Conservation (phyloP, 2,329 filamentous ascomycete genomes). For the Colletotrichum graminicola region DNA sequence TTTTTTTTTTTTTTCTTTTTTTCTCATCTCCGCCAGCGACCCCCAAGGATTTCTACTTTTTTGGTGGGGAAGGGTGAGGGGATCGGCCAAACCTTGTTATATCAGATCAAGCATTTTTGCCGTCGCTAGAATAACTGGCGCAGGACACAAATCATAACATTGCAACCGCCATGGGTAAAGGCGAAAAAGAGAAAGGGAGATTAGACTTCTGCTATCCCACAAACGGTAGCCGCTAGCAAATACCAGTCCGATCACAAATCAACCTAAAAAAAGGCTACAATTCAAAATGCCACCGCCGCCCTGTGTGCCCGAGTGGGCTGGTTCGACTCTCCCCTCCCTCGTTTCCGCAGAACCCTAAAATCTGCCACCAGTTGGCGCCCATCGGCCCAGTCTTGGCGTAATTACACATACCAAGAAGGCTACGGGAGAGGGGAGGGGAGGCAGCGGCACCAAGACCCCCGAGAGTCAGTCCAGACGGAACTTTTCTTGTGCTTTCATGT, state of each 20-base stretch:
- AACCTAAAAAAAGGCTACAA: not conserved
- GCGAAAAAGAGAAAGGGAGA: not conserved
- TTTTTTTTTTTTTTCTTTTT: too few relatives aligned
- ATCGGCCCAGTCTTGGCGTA: conserved; percentile 30
- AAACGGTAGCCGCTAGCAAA: not conserved
- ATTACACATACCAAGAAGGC: conserved; percentile 35
- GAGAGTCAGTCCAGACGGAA: not conserved
- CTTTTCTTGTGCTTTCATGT: not conserved
- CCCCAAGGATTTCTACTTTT: not conserved
- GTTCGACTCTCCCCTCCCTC: not conserved
- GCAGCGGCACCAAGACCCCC: conserved; percentile 27
- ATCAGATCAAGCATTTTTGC: not conserved
- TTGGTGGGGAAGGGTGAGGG: not conserved
- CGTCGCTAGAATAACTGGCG: too few relatives aligned
- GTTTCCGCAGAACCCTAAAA: not conserved
- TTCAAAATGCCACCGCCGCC: not conserved
- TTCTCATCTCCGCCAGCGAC: not conserved
- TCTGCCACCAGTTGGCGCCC: conserved; percentile 23
- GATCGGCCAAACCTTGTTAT: not conserved
- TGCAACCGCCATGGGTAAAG: too few relatives aligned
- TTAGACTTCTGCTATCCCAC: not conserved
- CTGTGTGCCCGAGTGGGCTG: not conserved
- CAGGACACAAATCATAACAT: not conserved
- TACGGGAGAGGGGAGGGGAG: not conserved
- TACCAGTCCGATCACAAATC: not conserved